These are phyloP conservation scores for Beauveria australis DNA, from an alignment of 2,329 filamentous ascomycete genomes.

Conservation along the genomic window DNA sequence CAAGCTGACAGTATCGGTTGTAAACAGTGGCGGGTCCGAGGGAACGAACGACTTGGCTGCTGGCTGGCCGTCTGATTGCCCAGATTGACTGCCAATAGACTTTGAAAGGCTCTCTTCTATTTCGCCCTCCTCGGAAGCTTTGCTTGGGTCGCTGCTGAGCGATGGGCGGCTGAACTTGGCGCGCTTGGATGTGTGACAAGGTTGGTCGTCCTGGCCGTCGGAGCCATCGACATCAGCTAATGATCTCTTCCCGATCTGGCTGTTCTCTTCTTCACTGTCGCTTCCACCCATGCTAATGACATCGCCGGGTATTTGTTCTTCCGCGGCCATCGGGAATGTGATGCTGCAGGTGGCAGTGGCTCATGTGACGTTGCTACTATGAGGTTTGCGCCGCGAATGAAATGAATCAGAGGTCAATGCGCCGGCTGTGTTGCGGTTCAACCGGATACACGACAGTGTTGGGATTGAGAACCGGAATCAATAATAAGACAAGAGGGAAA, in stretches of 20 bases:
- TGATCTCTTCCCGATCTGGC: slow-evolving; percentile 20
- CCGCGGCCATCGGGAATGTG: slow-evolving; percentile 13
- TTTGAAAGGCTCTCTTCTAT: slow-evolving; percentile 19
- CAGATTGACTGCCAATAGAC: background rate
- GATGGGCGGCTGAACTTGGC: background rate
- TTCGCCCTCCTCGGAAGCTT: slow-evolving; percentile 26
- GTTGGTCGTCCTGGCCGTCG: slow-evolving; percentile 11
- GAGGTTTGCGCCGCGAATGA: background rate
- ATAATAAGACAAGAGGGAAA: background rate
- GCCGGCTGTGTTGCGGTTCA: background rate
- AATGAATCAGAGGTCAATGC: background rate
- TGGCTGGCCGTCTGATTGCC: background rate
- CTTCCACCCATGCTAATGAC: slow-evolving; percentile 17
- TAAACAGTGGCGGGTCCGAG: slow-evolving; percentile 19
- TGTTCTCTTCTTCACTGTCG: slow-evolving; percentile 16
- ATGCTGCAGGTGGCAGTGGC: background rate
- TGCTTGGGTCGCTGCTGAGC: slow-evolving; percentile 16
- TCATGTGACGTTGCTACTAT: background rate
- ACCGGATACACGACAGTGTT: background rate
- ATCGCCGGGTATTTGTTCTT: slow-evolving; percentile 14
- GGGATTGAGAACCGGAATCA: background rate
- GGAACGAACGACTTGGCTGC: slow-evolving; percentile 15
- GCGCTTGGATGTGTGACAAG: slow-evolving; percentile 5
- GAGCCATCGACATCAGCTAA: slow-evolving; percentile 18
- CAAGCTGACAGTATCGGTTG: background rate